Base-by-base conservation (phyloP, 1,284 basidiomycete genomes). In the Meripilus lineatus region DNA sequence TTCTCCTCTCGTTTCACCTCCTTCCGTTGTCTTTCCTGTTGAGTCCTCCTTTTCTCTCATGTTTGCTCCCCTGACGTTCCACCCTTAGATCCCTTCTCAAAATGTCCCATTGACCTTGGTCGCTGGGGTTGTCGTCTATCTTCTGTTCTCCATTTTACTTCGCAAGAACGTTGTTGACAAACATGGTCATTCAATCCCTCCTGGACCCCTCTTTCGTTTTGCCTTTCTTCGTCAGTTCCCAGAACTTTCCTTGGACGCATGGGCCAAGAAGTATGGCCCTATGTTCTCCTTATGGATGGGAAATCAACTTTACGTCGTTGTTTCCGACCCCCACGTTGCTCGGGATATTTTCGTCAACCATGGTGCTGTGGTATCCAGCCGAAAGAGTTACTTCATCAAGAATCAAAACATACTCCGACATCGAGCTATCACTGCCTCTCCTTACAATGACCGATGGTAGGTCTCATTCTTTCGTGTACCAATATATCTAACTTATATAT, bases 401-500 rank as follows among this genome's bases (percentile, higher is more conserved):
- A 61, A 57, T 10, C 58, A 66, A 45, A 64, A 59, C 7, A 62
- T 69, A 35, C 63, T 69, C 35, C 57, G 53, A 5, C 61, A 61
- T 3, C 57, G 65, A 1, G 67, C 57, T 18, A 64, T 69, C 38
- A 70, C 69, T 6, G 65, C 66, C 5, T 64, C 66, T 4, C 64
- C 63, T 4, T 70, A 70, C 50, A 65, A 65, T 44, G 65, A 69
- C 39, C 53, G 51, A 44, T 71, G 69, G 69, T 66, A 46, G 28
- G 51, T 51, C 7, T 14, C 43, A 22, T 22, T 25, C 6, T 11
- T 33, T 18, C 5, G 24, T 7, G 4, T 8, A 34, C 22, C 32
- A 6, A 28, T 22, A 23, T 5, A 28, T 35, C 33, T n/a, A 25
- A 3, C 4, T 26, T 38, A 33, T 32, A 24, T 36, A 20, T 22